These are phyloP conservation scores for Naganishia friedmannii DNA, from an alignment of 768 basidiomycete genomes.

Conservation along the genomic window DNA sequence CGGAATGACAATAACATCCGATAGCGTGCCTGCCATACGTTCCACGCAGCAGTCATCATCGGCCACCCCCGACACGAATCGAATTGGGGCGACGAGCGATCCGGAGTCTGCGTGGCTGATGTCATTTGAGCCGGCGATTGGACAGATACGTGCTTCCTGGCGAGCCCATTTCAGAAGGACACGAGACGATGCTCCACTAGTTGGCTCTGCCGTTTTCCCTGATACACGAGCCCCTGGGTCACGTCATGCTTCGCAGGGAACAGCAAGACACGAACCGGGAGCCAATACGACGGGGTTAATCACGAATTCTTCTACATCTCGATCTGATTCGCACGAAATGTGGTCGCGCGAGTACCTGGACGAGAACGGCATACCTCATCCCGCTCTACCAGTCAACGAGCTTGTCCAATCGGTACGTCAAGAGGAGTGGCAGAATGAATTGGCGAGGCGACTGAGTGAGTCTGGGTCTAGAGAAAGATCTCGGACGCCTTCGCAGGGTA, in stretches of 20 bases:
- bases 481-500: neutral
- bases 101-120: constrained; percentile 24
- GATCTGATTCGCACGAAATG: neutral
- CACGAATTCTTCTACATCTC: neutral
- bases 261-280: neutral
- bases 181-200: neutral
- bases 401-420: constrained; percentile 16
- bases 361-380: constrained; percentile 23
- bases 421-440: constrained; percentile 1
- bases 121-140: constrained; percentile 28
- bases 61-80: neutral
- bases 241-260: neutral
- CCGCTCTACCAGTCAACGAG: constrained; percentile 10
- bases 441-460: neutral
- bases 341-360: constrained; percentile 29
- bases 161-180: constrained; percentile 20
- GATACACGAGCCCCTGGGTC: neutral
- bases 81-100: neutral
- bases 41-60: neutral
- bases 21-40: constrained; percentile 1
- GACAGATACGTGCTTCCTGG: constrained; percentile 26
- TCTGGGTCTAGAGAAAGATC: neutral
- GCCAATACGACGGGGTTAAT: neutral
- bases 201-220: neutral
- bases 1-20: constrained; percentile 8